Evolutionary conservation across 73 alveolate genomes (phyloP).

Genomic region (Paramecium biaurelia): DNA sequence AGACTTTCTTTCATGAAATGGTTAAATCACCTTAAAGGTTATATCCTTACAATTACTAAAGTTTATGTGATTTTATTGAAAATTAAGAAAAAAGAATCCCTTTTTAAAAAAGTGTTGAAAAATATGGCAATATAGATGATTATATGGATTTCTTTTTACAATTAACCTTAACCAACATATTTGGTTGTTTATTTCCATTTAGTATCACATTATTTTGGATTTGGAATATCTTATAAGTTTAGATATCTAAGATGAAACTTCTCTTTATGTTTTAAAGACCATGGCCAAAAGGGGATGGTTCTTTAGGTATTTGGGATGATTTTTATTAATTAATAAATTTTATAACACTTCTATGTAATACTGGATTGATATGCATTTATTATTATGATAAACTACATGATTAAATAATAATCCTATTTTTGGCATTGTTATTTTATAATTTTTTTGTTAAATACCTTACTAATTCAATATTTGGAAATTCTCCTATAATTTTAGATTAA

Average conservation of each 20-base stretch:
- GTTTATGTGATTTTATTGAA: background rate
- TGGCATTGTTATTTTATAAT: background rate
- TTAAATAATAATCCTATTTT: background rate
- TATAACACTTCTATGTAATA: background rate
- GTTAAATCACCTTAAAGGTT: background rate
- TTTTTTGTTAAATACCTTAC: background rate
- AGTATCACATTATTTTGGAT: background rate
- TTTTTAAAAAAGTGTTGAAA: background rate
- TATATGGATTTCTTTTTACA: background rate
- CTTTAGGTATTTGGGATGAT: conserved; percentile 22
- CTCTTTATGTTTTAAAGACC: background rate
- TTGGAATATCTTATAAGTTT: background rate
- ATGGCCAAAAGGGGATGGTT: conserved; percentile 17
- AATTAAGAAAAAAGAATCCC: background rate
- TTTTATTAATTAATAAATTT: background rate
- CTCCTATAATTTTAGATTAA: background rate
- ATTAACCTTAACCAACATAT: background rate
- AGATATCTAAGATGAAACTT: background rate
- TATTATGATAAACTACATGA: background rate
- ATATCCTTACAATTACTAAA: background rate
- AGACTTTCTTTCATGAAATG: background rate
- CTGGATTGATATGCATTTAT: background rate
- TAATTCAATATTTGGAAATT: background rate
- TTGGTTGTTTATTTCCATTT: conserved; percentile 18
- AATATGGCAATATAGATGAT: background rate